phyloP scores from a whole-genome alignment of 352 stramenopile genomes.

The Globisporangium canariense region DNA sequence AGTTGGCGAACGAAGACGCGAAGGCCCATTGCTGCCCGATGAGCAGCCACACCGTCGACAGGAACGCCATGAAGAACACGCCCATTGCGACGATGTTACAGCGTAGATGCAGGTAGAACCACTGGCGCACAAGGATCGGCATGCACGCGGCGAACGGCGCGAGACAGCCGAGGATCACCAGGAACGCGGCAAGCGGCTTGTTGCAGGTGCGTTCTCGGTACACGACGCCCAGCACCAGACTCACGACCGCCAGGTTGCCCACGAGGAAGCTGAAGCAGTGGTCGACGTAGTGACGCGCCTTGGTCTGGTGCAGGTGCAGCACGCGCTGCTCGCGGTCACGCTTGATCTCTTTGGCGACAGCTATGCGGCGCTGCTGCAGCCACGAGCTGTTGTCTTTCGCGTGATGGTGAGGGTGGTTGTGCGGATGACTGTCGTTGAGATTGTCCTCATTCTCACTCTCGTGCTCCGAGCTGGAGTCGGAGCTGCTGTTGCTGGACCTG shows the following conservation, averaged over 20 bases:
- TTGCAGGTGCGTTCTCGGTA: slow-evolving; percentile 24
- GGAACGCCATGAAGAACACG: slow-evolving; percentile 17
- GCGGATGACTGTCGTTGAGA: too few relatives aligned
- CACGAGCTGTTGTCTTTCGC: background rate
- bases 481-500: background rate
- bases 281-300: slow-evolving; percentile 29
- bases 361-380: slow-evolving; percentile 4
- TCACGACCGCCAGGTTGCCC: slow-evolving; percentile 34
- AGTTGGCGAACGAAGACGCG: slow-evolving; percentile 26
- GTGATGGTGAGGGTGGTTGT: background rate
- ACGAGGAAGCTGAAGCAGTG: slow-evolving; percentile 35
- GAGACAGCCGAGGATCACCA: slow-evolving; percentile 29
- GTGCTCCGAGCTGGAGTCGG: background rate
- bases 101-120: slow-evolving; percentile 38
- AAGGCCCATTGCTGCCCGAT: slow-evolving; percentile 35
- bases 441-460: background rate
- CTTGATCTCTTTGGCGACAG: slow-evolving; percentile 7
- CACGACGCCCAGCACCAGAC: slow-evolving; percentile 24
- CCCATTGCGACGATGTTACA: slow-evolving; percentile 19
- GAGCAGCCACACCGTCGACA: slow-evolving; percentile 32
- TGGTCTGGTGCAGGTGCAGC: slow-evolving; percentile 14
- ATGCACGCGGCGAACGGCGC: slow-evolving; percentile 29
- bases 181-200: slow-evolving; percentile 31
- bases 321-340: slow-evolving; percentile 11
- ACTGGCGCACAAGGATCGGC: slow-evolving; percentile 34